Conservation (phyloP, 768 basidiomycete genomes). For the Russula lepida region DNA sequence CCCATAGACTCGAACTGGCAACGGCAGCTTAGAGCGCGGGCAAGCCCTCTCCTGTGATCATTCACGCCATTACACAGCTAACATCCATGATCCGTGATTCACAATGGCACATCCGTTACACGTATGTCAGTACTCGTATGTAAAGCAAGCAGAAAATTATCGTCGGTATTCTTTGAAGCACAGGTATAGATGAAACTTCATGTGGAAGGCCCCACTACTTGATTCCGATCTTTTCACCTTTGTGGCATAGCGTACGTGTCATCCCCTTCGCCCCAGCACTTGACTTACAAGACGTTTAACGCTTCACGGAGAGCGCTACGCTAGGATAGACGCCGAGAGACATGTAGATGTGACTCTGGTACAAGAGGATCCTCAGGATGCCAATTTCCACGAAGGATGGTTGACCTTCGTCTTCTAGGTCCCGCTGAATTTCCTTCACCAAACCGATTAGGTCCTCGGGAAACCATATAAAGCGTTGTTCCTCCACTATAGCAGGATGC, state of each 20-base stretch:
- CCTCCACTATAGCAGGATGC: constrained; percentile 70
- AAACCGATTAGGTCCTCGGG: constrained; percentile 66
- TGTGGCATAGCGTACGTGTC: too few relatives aligned
- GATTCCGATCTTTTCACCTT: too few relatives aligned
- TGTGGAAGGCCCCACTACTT: too few relatives aligned
- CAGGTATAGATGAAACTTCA: not conserved
- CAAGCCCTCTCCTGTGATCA: not conserved
- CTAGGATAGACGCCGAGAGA: too few relatives aligned
- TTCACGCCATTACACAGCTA: not conserved
- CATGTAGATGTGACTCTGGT: too few relatives aligned
- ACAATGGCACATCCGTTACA: not conserved
- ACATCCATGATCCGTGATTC: not conserved
- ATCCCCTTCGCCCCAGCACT: too few relatives aligned
- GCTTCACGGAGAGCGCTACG: too few relatives aligned
- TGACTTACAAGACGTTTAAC: too few relatives aligned
- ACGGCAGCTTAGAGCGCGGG: not conserved
- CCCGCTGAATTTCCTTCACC: constrained; percentile 53
- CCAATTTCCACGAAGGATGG: too few relatives aligned
- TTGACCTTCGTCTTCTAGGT: too few relatives aligned
- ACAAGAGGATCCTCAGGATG: too few relatives aligned
- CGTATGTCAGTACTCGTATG: not conserved
- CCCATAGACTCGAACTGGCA: too few relatives aligned
- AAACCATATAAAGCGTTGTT: constrained; percentile 79
- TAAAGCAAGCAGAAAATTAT: not conserved
- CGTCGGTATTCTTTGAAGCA: not conserved